These are phyloP conservation scores for Calonectria hongkongensis DNA, from an alignment of 2,329 filamentous ascomycete species.

Conservation along the genomic window DNA sequence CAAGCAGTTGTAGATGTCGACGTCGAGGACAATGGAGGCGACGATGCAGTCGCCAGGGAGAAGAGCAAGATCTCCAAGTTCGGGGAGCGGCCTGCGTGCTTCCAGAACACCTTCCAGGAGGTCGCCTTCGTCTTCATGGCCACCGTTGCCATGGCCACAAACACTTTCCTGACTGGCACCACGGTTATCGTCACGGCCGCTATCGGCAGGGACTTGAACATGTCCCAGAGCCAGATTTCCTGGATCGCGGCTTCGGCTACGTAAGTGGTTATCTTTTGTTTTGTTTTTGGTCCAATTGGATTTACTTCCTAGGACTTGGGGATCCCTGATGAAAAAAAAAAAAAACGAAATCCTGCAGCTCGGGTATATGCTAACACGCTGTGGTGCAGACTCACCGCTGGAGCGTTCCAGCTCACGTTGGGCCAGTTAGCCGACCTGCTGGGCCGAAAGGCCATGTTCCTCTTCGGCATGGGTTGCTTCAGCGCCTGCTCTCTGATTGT, in stretches of 20 bases:
- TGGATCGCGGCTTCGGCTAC: slow-evolving; percentile 80
- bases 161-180: slow-evolving; percentile 75
- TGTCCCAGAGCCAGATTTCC: slow-evolving; percentile 79
- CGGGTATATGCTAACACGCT: neutral
- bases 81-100: slow-evolving; percentile 72
- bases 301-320: neutral
- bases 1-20: slow-evolving; percentile 13
- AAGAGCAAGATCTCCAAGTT: slow-evolving; percentile 44
- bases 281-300: neutral
- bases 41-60: slow-evolving; percentile 34
- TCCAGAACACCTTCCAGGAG: slow-evolving; percentile 78
- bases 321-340: neutral
- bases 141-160: slow-evolving; percentile 80
- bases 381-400: slow-evolving; percentile 69
- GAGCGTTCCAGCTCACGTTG: slow-evolving; percentile 80
- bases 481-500: slow-evolving; percentile 48
- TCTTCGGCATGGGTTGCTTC: slow-evolving; percentile 48
- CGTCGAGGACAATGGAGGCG: slow-evolving; percentile 39
- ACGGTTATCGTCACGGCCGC: slow-evolving; percentile 78
- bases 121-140: slow-evolving; percentile 79
- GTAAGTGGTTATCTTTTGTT: slow-evolving; percentile 39
- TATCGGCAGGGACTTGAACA: slow-evolving; percentile 75
- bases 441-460: slow-evolving; percentile 46
- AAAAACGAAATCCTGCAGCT: neutral
- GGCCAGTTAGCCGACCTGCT: slow-evolving; percentile 43